These are phyloP conservation scores for Somion occarium DNA, from an alignment of 1,284 basidiomycete species.

Conservation along the genomic window DNA sequence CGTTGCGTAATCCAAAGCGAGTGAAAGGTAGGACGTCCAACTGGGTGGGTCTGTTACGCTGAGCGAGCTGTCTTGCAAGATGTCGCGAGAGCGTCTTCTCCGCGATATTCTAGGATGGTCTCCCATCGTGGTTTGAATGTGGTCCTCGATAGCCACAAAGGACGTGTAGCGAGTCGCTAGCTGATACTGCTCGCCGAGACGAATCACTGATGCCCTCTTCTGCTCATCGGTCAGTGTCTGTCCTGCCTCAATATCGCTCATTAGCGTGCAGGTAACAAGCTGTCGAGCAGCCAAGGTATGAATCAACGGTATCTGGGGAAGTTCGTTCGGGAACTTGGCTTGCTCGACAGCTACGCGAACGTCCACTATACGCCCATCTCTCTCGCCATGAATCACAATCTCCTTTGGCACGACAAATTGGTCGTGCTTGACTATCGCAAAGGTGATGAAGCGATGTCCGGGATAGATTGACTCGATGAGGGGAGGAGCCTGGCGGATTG, in stretches of 20 bases:
- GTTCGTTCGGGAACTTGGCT: constrained; percentile 10
- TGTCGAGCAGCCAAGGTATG: constrained; percentile 15
- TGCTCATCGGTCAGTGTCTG: constrained; percentile 6
- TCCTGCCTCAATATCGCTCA: not conserved
- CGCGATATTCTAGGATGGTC: not conserved
- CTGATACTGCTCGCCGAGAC: constrained; percentile 11
- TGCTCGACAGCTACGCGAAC: constrained; percentile 7
- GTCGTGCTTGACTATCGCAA: constrained; percentile 7
- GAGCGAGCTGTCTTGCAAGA: not conserved
- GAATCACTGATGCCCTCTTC: constrained; percentile 6
- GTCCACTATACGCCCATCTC: constrained; percentile 7
- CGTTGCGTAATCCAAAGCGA: not conserved
- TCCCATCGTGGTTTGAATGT: not conserved
- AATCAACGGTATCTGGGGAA: constrained; percentile 7
- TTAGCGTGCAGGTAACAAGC: constrained; percentile 11
- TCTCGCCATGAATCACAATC: constrained; percentile 4
- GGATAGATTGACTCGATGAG: constrained; percentile 7
- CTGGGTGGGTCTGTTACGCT: not conserved
- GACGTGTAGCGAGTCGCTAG: constrained; percentile 13
- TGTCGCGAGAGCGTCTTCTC: too few species aligned
- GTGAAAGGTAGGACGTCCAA: not conserved
- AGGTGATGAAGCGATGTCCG: constrained; percentile 10
- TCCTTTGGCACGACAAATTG: constrained; percentile 2
- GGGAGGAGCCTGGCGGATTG: constrained; percentile 12
- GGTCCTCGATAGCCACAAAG: constrained; percentile 11